Conservation (phyloP, 768 basidiomycete genomes). For the Mycena chlorophos region DNA sequence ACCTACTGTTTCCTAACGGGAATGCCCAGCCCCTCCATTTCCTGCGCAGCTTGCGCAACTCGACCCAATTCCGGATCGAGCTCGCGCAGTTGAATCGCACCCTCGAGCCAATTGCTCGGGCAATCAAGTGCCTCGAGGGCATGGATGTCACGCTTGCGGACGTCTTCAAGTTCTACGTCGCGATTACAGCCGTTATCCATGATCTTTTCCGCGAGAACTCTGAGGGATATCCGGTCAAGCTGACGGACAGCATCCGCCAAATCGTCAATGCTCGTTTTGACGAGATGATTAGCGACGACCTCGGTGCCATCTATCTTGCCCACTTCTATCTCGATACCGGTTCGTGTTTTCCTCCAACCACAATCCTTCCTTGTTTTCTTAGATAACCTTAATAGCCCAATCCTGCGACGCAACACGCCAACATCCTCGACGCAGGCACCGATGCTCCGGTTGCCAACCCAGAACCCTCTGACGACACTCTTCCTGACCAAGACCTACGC, state of each 20-base stretch:
- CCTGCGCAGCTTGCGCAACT: neutral
- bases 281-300: slow-evolving; percentile 24
- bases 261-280: slow-evolving; percentile 23
- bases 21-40: neutral
- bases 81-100: slow-evolving; percentile 3
- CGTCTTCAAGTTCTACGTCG: slow-evolving; percentile 29
- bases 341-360: slow-evolving; percentile 6
- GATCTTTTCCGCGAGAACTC: slow-evolving; percentile 11
- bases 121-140: slow-evolving; percentile 27
- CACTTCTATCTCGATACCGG: slow-evolving; percentile 28
- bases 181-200: slow-evolving; percentile 10
- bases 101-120: slow-evolving; percentile 21
- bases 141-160: slow-evolving; percentile 23
- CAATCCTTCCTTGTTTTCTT: neutral
- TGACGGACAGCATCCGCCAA: slow-evolving; percentile 11
- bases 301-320: slow-evolving; percentile 18
- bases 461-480: too few species aligned
- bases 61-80: slow-evolving; percentile 2
- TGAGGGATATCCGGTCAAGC: neutral
- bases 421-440: neutral
- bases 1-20: neutral
- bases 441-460: neutral
- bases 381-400: slow-evolving; percentile 9
- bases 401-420: neutral
- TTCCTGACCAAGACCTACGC: slow-evolving; percentile 1